A percentile compares a stretch with the other conserved stretches of the same genome.
Evolutionary conservation across 129 eudicot species (phyloP).

Genomic region (Ambrosia trifida): DNA sequence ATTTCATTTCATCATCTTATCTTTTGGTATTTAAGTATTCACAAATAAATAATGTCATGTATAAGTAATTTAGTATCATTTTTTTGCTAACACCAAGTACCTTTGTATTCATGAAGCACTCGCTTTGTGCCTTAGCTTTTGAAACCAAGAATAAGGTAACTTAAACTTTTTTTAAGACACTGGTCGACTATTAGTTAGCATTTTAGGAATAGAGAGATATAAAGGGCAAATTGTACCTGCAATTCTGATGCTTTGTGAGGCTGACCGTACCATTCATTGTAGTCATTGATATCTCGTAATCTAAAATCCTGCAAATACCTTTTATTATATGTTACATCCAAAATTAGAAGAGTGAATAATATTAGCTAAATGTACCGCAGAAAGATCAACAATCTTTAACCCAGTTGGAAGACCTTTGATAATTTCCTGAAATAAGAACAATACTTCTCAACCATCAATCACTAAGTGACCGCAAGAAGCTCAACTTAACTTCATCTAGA

Average conservation of each 20-base stretch:
- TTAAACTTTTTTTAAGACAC: background rate
- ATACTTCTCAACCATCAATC: background rate
- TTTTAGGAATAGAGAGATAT: constrained; percentile 1
- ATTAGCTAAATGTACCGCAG: constrained; percentile 61
- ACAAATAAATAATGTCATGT: no score
- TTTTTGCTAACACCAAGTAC: no score
- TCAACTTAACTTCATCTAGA: background rate
- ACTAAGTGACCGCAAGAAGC: background rate
- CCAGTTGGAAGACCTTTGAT: constrained; percentile 74
- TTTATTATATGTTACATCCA: constrained; percentile 11
- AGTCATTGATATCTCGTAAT: constrained; percentile 68
- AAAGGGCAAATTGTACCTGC: constrained; percentile 57
- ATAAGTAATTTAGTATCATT: no score
- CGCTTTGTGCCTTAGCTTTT: no score
- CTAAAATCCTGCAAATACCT: constrained; percentile 76
- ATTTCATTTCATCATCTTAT: no score
- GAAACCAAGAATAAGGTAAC: background rate
- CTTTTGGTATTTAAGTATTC: no score
- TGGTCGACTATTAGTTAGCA: background rate
- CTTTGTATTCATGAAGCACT: background rate
- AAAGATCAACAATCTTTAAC: constrained; percentile 90
- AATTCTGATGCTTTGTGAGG: constrained; percentile 83
- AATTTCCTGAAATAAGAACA: constrained; percentile 65
- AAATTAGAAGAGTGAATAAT: background rate
- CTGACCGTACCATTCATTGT: constrained; percentile 98